Percentiles rank a stretch among this genome's conserved stretches.
Conservation (phyloP, 345 rosid genomes). For the Melastoma malabathricum region DNA sequence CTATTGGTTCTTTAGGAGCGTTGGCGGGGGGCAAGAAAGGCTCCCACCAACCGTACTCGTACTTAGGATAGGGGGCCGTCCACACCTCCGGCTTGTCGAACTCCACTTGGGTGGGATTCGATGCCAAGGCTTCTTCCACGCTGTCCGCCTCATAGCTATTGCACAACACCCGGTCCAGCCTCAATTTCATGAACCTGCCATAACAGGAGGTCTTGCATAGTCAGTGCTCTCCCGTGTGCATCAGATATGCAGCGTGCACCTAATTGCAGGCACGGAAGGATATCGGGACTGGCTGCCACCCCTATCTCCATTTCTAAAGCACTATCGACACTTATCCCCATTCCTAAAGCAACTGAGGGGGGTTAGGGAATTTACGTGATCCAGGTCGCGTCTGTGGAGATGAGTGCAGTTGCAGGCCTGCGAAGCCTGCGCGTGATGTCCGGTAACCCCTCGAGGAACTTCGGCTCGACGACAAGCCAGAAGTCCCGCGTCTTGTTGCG, state of each 20-base stretch:
- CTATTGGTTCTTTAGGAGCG: slow-evolving; percentile 24
- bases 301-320: too few species aligned
- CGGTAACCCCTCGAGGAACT: slow-evolving; percentile 79
- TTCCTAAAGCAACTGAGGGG: background rate
- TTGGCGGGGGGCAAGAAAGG: slow-evolving; percentile 57
- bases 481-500: slow-evolving; percentile 56
- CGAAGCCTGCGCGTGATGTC: slow-evolving; percentile 56
- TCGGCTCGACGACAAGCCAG: slow-evolving; percentile 93
- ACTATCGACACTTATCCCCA: too few species aligned
- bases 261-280: too few species aligned
- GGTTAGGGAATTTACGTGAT: slow-evolving; percentile 52
- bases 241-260: too few species aligned
- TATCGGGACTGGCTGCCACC: too few species aligned
- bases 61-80: slow-evolving; percentile 91
- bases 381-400: slow-evolving; percentile 88
- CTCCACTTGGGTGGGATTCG: slow-evolving; percentile 46
- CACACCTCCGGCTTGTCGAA: slow-evolving; percentile 77
- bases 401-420: slow-evolving; percentile 94
- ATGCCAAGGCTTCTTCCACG: slow-evolving; percentile 71
- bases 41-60: slow-evolving; percentile 92
- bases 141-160: slow-evolving; percentile 55
- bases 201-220: background rate
- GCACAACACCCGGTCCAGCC: slow-evolving; percentile 85
- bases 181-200: slow-evolving; percentile 86
- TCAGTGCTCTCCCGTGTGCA: too few species aligned